A percentile compares a stretch with the other conserved stretches of the same genome.
Conservation (phyloP, 225 moss, liverwort and hornwort species). For the Takakia lepidozioides region DNA sequence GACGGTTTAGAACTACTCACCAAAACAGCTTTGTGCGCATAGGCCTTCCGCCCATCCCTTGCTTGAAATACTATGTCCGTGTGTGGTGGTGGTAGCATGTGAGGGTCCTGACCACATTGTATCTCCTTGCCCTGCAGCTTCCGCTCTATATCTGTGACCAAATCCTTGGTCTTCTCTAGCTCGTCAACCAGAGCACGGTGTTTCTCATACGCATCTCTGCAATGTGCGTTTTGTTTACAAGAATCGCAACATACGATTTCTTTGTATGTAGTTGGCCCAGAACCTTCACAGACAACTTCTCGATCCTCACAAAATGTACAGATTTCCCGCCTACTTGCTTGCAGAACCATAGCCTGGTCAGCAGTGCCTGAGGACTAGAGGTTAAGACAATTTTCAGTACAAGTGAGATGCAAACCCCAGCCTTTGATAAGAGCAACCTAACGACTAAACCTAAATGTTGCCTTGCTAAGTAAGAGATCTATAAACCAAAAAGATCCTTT, state of each 20-base stretch:
- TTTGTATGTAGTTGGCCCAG: slow-evolving; percentile 45
- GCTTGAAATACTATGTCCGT: slow-evolving; percentile 48
- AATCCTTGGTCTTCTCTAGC: slow-evolving; percentile 50
- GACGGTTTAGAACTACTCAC: too few relatives aligned
- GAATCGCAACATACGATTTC: slow-evolving; percentile 39
- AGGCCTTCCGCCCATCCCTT: slow-evolving; percentile 46
- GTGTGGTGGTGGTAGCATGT: slow-evolving; percentile 45
- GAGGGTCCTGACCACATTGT: slow-evolving; percentile 27
- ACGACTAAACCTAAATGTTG: too few relatives aligned
- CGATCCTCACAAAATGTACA: slow-evolving; percentile 41
- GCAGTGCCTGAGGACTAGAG: slow-evolving; percentile 41
- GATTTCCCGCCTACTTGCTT: slow-evolving; percentile 36
- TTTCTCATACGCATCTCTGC: slow-evolving; percentile 45
- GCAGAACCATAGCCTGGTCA: slow-evolving; percentile 41
- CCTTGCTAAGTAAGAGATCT: too few relatives aligned
- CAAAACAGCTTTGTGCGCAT: slow-evolving; percentile 55
- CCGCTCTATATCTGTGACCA: slow-evolving; percentile 39
- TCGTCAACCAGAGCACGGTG: slow-evolving; percentile 53
- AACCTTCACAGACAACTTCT: slow-evolving; percentile 48
- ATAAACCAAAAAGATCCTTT: too few relatives aligned
- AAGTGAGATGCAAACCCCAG: too few relatives aligned
- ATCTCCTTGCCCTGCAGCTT: slow-evolving; percentile 52
- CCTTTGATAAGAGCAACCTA: too few relatives aligned
- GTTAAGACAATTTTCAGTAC: too few relatives aligned
- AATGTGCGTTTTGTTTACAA: slow-evolving; percentile 45